Conservation (phyloP, 2,329 filamentous ascomycete genomes). For the Gyromitra esculenta region DNA sequence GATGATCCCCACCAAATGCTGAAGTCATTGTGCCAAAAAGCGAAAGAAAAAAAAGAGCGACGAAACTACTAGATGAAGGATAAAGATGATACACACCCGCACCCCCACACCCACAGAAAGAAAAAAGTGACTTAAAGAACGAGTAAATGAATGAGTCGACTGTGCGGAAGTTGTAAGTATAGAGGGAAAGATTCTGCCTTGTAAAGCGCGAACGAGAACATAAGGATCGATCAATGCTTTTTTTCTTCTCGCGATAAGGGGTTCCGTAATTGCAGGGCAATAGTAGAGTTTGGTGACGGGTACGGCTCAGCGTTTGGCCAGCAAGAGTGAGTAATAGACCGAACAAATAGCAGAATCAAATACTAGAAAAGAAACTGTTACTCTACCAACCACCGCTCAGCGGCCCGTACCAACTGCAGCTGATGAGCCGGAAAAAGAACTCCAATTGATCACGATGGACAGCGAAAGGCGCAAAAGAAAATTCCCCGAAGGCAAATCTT, state of each 20-base stretch:
- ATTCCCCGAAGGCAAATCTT: conserved; percentile 18
- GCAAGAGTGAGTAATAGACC: conserved; percentile 15
- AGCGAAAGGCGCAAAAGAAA: conserved; percentile 19
- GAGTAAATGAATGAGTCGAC: conserved; percentile 5
- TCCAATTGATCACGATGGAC: conserved; percentile 27
- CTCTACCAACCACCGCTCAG: conserved; percentile 44
- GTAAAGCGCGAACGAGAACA: conserved; percentile 23
- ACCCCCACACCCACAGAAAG: background rate
- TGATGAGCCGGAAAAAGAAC: conserved; percentile 41
- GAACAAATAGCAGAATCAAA: conserved; percentile 34
- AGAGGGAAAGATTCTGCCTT: conserved; percentile 28
- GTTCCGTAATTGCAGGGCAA: background rate
- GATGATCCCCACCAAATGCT: background rate
- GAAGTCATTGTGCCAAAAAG: conserved; percentile 37
- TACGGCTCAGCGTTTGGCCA: conserved; percentile 25
- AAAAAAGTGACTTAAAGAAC: background rate
- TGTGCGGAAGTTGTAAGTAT: conserved; percentile 11
- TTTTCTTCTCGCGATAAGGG: conserved; percentile 13
- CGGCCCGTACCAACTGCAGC: conserved; percentile 39
- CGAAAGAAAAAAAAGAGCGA: background rate
- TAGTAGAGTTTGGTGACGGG: conserved; percentile 11
- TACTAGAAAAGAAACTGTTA: conserved; percentile 21
- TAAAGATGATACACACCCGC: background rate
- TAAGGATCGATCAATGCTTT: conserved; percentile 22
- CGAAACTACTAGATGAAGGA: background rate